Percentiles rank a stretch among this genome's conserved stretches.
Conservation (phyloP, 2,329 filamentous ascomycete genomes). For the Claviceps quebecensis region DNA sequence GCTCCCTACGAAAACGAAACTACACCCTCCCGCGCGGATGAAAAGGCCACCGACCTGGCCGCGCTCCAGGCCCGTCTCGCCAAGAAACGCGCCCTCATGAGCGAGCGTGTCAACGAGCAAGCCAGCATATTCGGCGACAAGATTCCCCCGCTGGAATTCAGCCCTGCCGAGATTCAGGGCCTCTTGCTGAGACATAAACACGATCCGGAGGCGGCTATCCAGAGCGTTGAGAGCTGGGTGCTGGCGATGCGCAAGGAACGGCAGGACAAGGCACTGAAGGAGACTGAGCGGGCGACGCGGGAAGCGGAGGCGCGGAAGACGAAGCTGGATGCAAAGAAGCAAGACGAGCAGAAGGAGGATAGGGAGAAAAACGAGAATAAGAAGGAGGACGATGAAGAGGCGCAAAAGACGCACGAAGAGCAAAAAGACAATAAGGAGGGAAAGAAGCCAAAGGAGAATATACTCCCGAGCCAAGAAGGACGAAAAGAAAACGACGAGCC, state of each 20-base stretch:
- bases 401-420: too few relatives aligned
- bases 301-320: conserved; percentile 9
- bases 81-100: conserved; percentile 20
- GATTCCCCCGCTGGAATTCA: conserved; percentile 42
- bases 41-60: conserved; percentile 16
- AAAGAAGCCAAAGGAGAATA: background rate
- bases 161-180: conserved; percentile 47
- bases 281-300: conserved; percentile 12
- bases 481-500: conserved; percentile 1
- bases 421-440: background rate
- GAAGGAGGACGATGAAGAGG: background rate
- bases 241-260: conserved; percentile 33
- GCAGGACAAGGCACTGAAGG: conserved; percentile 24
- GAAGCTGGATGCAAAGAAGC: background rate
- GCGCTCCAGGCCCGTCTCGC: conserved; percentile 14
- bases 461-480: background rate
- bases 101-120: conserved; percentile 29
- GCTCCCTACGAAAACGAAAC: conserved; percentile 30
- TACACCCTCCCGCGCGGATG: conserved; percentile 7
- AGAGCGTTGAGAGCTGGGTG: conserved; percentile 34
- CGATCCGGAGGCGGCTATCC: conserved; percentile 33
- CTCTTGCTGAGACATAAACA: conserved; percentile 43
- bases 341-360: background rate
- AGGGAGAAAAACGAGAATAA: background rate
- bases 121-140: conserved; percentile 33